phyloP scores from a whole-genome alignment of 176 grass and related monocot species.

The Zizania latifolia region DNA sequence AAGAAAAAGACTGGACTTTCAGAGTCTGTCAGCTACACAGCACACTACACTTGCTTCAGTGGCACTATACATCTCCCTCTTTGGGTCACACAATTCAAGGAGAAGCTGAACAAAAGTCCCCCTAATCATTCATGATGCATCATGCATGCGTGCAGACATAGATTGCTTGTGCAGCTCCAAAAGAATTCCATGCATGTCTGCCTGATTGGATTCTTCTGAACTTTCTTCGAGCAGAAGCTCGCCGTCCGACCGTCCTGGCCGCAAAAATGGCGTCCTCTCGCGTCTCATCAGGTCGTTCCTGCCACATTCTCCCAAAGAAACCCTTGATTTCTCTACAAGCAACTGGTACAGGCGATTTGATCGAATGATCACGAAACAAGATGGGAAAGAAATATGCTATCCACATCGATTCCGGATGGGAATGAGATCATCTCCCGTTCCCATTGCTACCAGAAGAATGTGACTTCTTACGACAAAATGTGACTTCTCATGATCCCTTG shows the following conservation, averaged over 20 bases:
- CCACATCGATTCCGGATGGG: not conserved
- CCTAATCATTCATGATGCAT: not conserved
- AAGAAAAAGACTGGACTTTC: conserved; percentile 4
- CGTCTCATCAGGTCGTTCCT: not conserved
- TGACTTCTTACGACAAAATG: not conserved
- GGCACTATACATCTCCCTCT: not conserved
- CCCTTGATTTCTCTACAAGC: not conserved
- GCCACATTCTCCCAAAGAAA: not conserved
- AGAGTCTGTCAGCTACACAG: not conserved
- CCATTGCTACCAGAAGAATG: not conserved
- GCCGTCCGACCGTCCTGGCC: not conserved
- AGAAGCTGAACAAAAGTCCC: not conserved
- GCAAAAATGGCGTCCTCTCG: not conserved
- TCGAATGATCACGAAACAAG: not conserved
- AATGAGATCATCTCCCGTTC: not conserved
- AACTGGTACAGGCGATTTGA: not conserved
- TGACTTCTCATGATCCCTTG: not conserved
- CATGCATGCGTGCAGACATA: not conserved
- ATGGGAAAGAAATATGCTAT: not conserved
- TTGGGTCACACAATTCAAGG: conserved; percentile 17
- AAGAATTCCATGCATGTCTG: not conserved
- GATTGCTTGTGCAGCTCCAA: not conserved
- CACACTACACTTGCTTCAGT: not conserved
- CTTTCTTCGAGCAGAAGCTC: not conserved
- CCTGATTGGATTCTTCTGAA: not conserved